These are phyloP conservation scores for Aspergillus ibericus DNA, from an alignment of 2,329 filamentous ascomycete genomes.

Conservation along the genomic window DNA sequence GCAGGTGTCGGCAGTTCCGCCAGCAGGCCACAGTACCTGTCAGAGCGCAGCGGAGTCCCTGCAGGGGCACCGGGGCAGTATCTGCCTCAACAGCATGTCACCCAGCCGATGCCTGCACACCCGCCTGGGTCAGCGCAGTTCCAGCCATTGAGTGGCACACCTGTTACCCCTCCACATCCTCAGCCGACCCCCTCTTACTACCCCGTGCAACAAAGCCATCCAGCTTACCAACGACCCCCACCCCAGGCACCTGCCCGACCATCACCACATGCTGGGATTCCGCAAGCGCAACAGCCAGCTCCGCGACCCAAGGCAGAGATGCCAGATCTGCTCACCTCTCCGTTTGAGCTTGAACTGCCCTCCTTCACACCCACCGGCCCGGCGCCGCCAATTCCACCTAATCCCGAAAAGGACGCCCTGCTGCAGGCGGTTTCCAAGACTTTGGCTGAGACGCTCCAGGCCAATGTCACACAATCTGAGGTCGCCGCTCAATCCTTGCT, in stretches of 20 bases:
- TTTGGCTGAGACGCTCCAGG: slow-evolving; percentile 67
- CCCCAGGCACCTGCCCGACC: slow-evolving; percentile 31
- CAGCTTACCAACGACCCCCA: slow-evolving; percentile 31
- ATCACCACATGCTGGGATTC: slow-evolving; percentile 9
- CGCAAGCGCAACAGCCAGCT: slow-evolving; percentile 17
- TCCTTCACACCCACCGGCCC: slow-evolving; percentile 47
- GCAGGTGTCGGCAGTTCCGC: slow-evolving; percentile 9
- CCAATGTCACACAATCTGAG: slow-evolving; percentile 69
- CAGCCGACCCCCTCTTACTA: slow-evolving; percentile 19
- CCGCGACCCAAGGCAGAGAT: slow-evolving; percentile 38
- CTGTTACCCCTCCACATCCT: slow-evolving; percentile 16
- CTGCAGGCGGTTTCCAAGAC: slow-evolving; percentile 72
- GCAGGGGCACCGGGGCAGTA: slow-evolving; percentile 7
- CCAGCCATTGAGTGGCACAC: slow-evolving; percentile 13
- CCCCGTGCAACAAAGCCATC: slow-evolving; percentile 22
- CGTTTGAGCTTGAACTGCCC: slow-evolving; percentile 60
- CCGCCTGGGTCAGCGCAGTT: slow-evolving; percentile 19
- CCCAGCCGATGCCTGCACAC: slow-evolving; percentile 18
- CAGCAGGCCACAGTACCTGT: slow-evolving; percentile 26
- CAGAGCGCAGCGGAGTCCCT: slow-evolving; percentile 29
- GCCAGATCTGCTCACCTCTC: slow-evolving; percentile 62
- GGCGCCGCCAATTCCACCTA: slow-evolving; percentile 86
- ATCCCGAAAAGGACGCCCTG: slow-evolving; percentile 90
- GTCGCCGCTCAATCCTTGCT: slow-evolving; percentile 72
- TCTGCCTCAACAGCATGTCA: slow-evolving; percentile 15